phyloP scores from a whole-genome alignment of 768 basidiomycete genomes.

The Lactarius akahatsu region DNA sequence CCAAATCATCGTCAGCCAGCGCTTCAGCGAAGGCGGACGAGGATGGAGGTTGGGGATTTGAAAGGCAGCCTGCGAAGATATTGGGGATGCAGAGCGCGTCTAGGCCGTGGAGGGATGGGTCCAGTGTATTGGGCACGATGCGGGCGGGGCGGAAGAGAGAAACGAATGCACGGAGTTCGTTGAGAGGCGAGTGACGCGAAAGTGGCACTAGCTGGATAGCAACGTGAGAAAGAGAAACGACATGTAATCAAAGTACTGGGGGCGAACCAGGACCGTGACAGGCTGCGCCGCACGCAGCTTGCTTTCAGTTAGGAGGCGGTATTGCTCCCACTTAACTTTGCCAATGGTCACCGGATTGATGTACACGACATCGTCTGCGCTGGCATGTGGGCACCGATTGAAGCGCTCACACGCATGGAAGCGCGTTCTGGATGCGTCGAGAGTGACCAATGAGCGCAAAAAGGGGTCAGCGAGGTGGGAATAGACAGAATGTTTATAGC shows the following conservation, averaged over 20 bases:
- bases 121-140: slow-evolving; percentile 79
- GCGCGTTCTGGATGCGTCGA: slow-evolving; percentile 60
- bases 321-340: slow-evolving; percentile 53
- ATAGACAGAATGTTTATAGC: slow-evolving; percentile 79
- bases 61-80: slow-evolving; percentile 64
- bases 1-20: slow-evolving; percentile 13
- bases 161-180: slow-evolving; percentile 82
- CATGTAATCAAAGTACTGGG: neutral
- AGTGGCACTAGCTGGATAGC: slow-evolving; percentile 74
- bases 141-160: slow-evolving; percentile 73
- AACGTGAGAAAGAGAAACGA: neutral
- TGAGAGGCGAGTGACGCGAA: slow-evolving; percentile 82
- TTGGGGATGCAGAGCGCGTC: slow-evolving; percentile 74
- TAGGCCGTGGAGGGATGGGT: slow-evolving; percentile 47
- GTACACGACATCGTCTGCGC: slow-evolving; percentile 64
- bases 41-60: slow-evolving; percentile 26
- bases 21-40: neutral
- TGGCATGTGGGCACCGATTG: slow-evolving; percentile 57
- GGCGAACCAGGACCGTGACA: slow-evolving; percentile 63
- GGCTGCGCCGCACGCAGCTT: slow-evolving; percentile 45
- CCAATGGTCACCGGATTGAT: slow-evolving; percentile 82
- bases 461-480: slow-evolving; percentile 56
- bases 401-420: slow-evolving; percentile 95
- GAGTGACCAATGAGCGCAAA: slow-evolving; percentile 57
- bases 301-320: slow-evolving; percentile 43